Evolutionary conservation across 257 asterid species (phyloP).

Genomic region (Osmanthus fragrans): DNA sequence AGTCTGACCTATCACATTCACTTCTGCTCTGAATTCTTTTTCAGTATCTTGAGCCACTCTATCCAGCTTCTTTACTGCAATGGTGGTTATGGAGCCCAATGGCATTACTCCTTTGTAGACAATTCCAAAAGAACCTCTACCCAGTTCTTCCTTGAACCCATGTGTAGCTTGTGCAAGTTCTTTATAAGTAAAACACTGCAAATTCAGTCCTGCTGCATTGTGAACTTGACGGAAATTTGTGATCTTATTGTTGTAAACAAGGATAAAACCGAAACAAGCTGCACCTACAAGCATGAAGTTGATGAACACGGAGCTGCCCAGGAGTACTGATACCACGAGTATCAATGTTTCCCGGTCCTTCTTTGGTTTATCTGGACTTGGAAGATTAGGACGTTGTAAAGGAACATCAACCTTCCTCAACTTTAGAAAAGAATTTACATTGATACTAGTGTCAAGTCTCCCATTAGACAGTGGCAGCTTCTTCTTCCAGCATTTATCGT

Average conservation of each 20-base stretch:
- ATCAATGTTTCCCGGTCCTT: constrained; percentile 4
- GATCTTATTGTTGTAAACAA: not conserved
- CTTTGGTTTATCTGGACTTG: not conserved
- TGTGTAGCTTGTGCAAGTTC: constrained; percentile 33
- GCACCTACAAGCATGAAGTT: constrained; percentile 9
- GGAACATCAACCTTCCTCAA: not conserved
- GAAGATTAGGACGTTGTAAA: not conserved
- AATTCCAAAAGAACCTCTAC: constrained; percentile 37
- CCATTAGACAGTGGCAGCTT: constrained; percentile 11
- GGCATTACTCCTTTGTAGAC: constrained; percentile 27
- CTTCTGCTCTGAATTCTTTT: constrained; percentile 40
- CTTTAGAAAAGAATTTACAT: not conserved
- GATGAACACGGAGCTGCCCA: constrained; percentile 24
- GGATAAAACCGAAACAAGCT: not conserved
- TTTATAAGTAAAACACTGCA: constrained; percentile 21
- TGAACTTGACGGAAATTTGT: not conserved
- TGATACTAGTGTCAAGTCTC: not conserved
- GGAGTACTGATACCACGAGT: constrained; percentile 13
- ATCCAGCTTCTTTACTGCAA: constrained; percentile 40
- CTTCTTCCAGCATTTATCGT: constrained; percentile 1
- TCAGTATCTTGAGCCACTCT: constrained; percentile 23
- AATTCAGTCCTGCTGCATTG: not conserved
- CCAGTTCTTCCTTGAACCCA: constrained; percentile 33
- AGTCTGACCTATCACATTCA: constrained; percentile 38
- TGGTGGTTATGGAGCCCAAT: not conserved